These are phyloP conservation scores for Allium cepa DNA, from an alignment of 106 monocot genomes.

Conservation along the genomic window DNA sequence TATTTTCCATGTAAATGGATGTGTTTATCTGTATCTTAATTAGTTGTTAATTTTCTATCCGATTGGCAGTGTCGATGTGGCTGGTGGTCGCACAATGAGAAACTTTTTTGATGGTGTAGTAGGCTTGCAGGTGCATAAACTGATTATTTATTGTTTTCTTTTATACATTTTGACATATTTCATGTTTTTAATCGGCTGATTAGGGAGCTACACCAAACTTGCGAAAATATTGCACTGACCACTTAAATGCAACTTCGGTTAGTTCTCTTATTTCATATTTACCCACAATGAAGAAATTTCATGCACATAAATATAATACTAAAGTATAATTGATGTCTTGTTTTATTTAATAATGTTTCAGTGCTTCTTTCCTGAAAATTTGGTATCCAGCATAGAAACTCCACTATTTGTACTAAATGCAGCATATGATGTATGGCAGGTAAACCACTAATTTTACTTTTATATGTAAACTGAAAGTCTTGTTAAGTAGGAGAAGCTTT, in stretches of 20 bases:
- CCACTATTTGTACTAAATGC: conserved; percentile 60
- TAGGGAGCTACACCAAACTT: conserved; percentile 66
- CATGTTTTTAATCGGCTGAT: not conserved
- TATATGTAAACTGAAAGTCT: too few species aligned
- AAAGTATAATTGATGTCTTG: too few species aligned
- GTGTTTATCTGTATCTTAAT: conserved; percentile 5
- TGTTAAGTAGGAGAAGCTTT: too few species aligned
- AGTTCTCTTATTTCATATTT: not conserved
- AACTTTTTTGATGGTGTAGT: conserved; percentile 68
- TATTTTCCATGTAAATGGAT: not conserved
- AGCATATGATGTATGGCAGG: conserved; percentile 74
- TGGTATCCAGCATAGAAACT: conserved; percentile 33
- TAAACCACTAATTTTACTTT: not conserved
- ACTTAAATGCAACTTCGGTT: conserved; percentile 67
- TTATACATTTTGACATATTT: not conserved
- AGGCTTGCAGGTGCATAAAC: conserved; percentile 57
- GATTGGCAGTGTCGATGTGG: conserved; percentile 58
- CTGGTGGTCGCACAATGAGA: conserved; percentile 64
- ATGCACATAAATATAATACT: too few species aligned
- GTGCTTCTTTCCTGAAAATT: conserved; percentile 71
- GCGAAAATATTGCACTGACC: conserved; percentile 42
- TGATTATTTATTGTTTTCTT: not conserved
- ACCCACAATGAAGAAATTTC: not conserved
- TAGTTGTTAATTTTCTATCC: not conserved
- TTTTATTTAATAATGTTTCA: conserved; percentile 17